Evolutionary conservation across 2,329 filamentous ascomycete species (phyloP), one percentile per base, ranked within the genome.

Genomic region (Alternaria longipes): DNA sequence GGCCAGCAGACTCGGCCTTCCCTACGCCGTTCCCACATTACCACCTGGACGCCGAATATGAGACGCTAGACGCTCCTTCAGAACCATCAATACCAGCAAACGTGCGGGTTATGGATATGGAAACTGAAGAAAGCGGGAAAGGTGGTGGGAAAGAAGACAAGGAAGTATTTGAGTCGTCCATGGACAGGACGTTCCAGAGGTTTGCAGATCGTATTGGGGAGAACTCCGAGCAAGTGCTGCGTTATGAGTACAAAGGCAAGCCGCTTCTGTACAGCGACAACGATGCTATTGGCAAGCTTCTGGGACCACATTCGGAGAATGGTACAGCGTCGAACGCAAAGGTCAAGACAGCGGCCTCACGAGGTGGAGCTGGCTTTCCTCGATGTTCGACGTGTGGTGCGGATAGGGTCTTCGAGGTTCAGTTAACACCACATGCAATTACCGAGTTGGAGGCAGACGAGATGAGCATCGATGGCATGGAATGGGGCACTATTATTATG

Each of bases 401-500:
- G 0, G 83, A 86, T 51, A 87, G 94, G 64, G 88, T 91, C 14
- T 98, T 98, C 77, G 95, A 99, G 84, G 84, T 97, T 60, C 95
- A 99, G 83, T 83, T 99, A 66, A 94, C 91, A 68, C 95, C 95
- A 41, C 91, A 97, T 75, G 90, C 93, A 3, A 99, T 99, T 71
- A 88, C 89, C 30, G 91, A 96, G 83, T 83, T 98, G 55, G 95
- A 98, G 82, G 89, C 86, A 2, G 86, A 87, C 9, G 91, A 94
- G 77, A 81, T 79, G 82, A 82, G 66, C 67, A 81, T 81, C 85
- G 97, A 83, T 53, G 95, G 94, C 0, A 99, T 99, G 95, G 95
- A 99, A 73, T 99, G 95, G 95, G 94, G 94, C 0, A 98, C 93
- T 0, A 86, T 99, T 8, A 88, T 99, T 59, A 83, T 98, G 38